Evolutionary conservation across 257 asterid species (phyloP).

Genomic region (Plantago elongata): DNA sequence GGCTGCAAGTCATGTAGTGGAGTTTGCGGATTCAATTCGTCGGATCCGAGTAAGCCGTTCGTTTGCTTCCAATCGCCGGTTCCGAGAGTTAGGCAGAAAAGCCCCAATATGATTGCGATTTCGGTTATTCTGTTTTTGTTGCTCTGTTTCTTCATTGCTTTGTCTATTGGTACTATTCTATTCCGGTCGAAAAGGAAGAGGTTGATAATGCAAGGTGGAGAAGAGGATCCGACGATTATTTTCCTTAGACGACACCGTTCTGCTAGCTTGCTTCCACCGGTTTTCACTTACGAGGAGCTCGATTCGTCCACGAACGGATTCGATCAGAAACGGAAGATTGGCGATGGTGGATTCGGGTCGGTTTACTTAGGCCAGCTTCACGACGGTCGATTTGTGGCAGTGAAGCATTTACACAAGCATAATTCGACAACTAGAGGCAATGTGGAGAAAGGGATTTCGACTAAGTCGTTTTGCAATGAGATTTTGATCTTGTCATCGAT

Average conservation of each 20-base stretch:
- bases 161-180: constrained; percentile 28
- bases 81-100: constrained; percentile 28
- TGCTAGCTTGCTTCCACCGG: constrained; percentile 82
- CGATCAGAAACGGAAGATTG: constrained; percentile 76
- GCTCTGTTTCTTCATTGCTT: not conserved
- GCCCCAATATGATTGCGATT: constrained; percentile 25
- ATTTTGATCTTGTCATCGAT: constrained; percentile 79
- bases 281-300: constrained; percentile 83
- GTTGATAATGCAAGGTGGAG: constrained; percentile 24
- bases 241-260: constrained; percentile 84
- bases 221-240: constrained; percentile 71
- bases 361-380: constrained; percentile 76
- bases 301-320: constrained; percentile 65
- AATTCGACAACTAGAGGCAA: constrained; percentile 24
- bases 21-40: constrained; percentile 70
- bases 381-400: constrained; percentile 72
- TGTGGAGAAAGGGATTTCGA: constrained; percentile 52
- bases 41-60: constrained; percentile 51
- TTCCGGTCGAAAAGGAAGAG: constrained; percentile 35
- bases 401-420: constrained; percentile 77
- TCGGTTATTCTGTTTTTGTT: not conserved
- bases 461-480: constrained; percentile 83
- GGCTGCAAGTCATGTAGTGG: constrained; percentile 69
- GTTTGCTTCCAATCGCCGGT: constrained; percentile 42
- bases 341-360: constrained; percentile 94